phyloP scores from a whole-genome alignment of 495 filamentous ascomycete genomes.

The Daldinia loculata region DNA sequence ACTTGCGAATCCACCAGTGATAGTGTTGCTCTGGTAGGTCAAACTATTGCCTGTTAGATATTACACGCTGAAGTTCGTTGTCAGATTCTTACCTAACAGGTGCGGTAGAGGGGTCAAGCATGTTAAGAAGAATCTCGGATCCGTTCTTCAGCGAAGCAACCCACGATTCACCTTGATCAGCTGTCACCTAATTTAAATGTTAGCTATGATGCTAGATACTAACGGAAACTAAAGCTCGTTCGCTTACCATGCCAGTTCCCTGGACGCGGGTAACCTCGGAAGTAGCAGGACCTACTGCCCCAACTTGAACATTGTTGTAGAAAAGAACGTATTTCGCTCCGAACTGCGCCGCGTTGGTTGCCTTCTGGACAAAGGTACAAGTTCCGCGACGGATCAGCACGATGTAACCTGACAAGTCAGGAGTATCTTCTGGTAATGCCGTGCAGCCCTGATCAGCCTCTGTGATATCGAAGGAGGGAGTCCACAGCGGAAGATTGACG shows the following conservation, averaged over 20 bases:
- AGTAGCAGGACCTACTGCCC: constrained; percentile 45
- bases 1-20: constrained; percentile 57
- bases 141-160: constrained; percentile 50
- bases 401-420: constrained; percentile 60
- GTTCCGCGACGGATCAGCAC: constrained; percentile 64
- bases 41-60: constrained; percentile 38
- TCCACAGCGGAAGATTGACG: constrained; percentile 59
- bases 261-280: constrained; percentile 38
- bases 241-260: constrained; percentile 54
- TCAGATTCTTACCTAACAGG: constrained; percentile 43
- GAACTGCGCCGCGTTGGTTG: constrained; percentile 56
- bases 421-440: constrained; percentile 54
- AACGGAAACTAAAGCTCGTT: not conserved
- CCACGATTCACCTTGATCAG: constrained; percentile 56
- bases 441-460: constrained; percentile 57
- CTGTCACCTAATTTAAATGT: constrained; percentile 44
- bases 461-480: constrained; percentile 59
- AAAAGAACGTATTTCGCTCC: constrained; percentile 66
- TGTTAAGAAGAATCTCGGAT: constrained; percentile 52
- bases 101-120: constrained; percentile 53
- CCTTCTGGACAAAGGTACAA: constrained; percentile 61
- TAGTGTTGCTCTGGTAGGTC: constrained; percentile 45
- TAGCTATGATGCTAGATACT: constrained; percentile 17
- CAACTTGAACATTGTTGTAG: constrained; percentile 57
- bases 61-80: constrained; percentile 3